A percentile compares a stretch with the other conserved stretches of the same genome.
These are phyloP conservation scores for Melanogaster broomeanus DNA, from an alignment of 768 basidiomycete species.

Conservation along the genomic window DNA sequence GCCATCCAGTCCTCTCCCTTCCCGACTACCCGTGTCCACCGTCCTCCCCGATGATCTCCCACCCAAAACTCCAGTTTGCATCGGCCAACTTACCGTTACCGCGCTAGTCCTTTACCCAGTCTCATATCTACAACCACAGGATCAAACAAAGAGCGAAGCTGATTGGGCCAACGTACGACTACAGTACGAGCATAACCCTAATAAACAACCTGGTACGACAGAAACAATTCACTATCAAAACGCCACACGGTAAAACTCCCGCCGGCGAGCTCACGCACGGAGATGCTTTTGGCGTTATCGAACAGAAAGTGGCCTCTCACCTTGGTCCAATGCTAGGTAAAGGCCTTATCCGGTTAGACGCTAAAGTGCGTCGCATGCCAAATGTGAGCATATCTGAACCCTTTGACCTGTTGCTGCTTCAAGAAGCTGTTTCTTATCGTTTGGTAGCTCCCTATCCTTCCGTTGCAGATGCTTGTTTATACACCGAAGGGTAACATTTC, in stretches of 20 bases:
- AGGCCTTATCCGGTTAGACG: slow-evolving; percentile 79
- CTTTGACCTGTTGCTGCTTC: slow-evolving; percentile 13
- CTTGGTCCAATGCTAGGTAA: slow-evolving; percentile 85
- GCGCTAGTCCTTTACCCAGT: slow-evolving; percentile 87
- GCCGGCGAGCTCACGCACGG: slow-evolving; percentile 57
- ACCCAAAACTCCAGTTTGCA: slow-evolving; percentile 85
- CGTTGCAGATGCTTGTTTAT: slow-evolving; percentile 85
- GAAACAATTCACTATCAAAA: slow-evolving; percentile 82
- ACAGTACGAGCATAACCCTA: slow-evolving; percentile 66
- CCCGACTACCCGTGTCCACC: slow-evolving; percentile 22
- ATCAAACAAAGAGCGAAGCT: slow-evolving; percentile 40
- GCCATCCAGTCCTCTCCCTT: slow-evolving; percentile 41
- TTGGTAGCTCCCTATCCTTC: slow-evolving; percentile 73
- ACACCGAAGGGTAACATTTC: slow-evolving; percentile 92
- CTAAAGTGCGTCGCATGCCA: slow-evolving; percentile 63
- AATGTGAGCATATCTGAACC: slow-evolving; percentile 49
- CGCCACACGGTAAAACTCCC: slow-evolving; percentile 52
- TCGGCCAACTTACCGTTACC: slow-evolving; percentile 80
- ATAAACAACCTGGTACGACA: slow-evolving; percentile 46
- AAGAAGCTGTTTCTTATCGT: slow-evolving; percentile 19
- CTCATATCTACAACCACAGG: slow-evolving; percentile 56
- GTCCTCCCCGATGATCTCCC: slow-evolving; percentile 59
- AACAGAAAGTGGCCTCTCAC: slow-evolving; percentile 79
- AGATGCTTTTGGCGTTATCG: slow-evolving; percentile 81
- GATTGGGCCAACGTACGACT: slow-evolving; percentile 74